Conservation (phyloP, 1,284 basidiomycete species). For the Xerocomus amazonicus region DNA sequence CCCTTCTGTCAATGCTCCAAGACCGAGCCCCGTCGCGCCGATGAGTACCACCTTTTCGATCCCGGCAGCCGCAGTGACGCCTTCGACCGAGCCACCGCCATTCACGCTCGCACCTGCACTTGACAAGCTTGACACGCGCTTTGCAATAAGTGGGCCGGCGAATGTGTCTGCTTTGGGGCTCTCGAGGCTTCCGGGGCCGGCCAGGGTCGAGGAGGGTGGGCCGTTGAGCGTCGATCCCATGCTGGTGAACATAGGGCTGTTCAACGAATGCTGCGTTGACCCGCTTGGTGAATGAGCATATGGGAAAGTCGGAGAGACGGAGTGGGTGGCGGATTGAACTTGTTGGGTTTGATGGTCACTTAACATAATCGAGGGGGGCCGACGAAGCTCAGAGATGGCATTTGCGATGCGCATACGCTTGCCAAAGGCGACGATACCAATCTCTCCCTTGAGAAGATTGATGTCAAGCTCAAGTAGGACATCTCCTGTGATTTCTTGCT, state of each 20-base stretch:
- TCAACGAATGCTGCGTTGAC: constrained; percentile 37
- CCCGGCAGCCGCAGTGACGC: constrained; percentile 10
- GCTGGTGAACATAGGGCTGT: constrained; percentile 33
- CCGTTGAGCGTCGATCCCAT: constrained; percentile 26
- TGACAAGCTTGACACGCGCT: constrained; percentile 32
- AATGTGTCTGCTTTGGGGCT: constrained; percentile 37
- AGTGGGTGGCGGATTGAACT: constrained; percentile 43
- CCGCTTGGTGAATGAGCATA: constrained; percentile 36
- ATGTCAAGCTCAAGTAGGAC: constrained; percentile 93
- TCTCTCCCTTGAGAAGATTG: constrained; percentile 89
- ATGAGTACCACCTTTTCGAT: constrained; percentile 16
- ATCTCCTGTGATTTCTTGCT: constrained; percentile 98
- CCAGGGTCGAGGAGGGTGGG: constrained; percentile 21
- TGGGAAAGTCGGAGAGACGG: constrained; percentile 36
- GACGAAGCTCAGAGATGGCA: constrained; percentile 87
- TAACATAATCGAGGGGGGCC: constrained; percentile 56
- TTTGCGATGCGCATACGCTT: constrained; percentile 93
- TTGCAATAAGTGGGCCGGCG: constrained; percentile 16
- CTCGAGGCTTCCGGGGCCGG: constrained; percentile 36
- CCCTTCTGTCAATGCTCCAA: constrained; percentile 32
- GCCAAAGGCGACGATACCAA: constrained; percentile 92
- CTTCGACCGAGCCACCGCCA: constrained; percentile 23
- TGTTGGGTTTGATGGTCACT: constrained; percentile 33
- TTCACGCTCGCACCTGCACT: constrained; percentile 28
- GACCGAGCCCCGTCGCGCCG: constrained; percentile 28